Percentiles rank a stretch among this genome's conserved stretches.
Conservation (phyloP, 805 yeast species). For the Schwanniomyces polymorphus region DNA sequence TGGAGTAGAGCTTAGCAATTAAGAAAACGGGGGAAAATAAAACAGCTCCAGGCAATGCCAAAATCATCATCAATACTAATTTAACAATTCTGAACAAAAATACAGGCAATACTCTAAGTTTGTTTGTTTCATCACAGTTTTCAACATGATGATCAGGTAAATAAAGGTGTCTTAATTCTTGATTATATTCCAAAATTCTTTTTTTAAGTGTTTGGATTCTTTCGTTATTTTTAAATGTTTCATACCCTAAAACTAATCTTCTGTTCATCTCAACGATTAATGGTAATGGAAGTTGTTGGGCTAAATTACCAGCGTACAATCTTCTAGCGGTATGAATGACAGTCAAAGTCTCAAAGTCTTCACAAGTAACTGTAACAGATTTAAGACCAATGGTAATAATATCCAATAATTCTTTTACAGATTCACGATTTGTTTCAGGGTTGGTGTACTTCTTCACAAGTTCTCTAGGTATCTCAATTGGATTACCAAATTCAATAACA, state of each 20-base stretch:
- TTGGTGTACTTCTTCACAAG: constrained; percentile 65
- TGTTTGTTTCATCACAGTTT: constrained; percentile 52
- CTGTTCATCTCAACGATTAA: constrained; percentile 89
- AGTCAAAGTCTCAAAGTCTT: constrained; percentile 86
- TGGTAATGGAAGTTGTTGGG: constrained; percentile 72
- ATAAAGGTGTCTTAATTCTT: constrained; percentile 46
- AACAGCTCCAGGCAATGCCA: constrained; percentile 86
- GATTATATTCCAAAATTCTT: constrained; percentile 71
- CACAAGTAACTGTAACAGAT: constrained; percentile 85
- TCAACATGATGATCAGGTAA: constrained; percentile 63
- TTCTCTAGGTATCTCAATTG: constrained; percentile 59
- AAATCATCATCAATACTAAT: constrained; percentile 52
- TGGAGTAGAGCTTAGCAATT: constrained; percentile 72
- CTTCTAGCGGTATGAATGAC: constrained; percentile 91
- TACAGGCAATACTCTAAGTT: constrained; percentile 48
- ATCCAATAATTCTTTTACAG: constrained; percentile 71
- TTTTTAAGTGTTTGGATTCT: constrained; percentile 58
- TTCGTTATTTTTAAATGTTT: constrained; percentile 70
- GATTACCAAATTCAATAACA: constrained; percentile 90
- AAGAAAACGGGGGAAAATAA: constrained; percentile 88
- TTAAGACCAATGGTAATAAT: constrained; percentile 70
- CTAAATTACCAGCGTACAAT: constrained; percentile 74
- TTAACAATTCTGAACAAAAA: constrained; percentile 58
- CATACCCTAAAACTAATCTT: constrained; percentile 79
- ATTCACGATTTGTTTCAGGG: constrained; percentile 68